These are phyloP conservation scores for Phanerodontia chrysosporium DNA, from an alignment of 768 basidiomycete genomes.

Conservation along the genomic window DNA sequence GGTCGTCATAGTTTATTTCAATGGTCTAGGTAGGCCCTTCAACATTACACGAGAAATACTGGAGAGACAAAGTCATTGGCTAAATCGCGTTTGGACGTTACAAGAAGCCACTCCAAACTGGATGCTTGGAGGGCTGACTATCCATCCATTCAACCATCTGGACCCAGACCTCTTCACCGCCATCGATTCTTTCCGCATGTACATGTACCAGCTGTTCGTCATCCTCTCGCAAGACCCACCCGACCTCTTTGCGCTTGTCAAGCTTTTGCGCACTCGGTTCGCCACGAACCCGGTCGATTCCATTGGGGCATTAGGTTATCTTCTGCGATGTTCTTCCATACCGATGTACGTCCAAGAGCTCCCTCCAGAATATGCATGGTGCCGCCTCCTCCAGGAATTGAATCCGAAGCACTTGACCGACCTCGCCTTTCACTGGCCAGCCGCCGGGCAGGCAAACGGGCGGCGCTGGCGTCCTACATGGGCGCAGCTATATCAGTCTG, in stretches of 20 bases:
- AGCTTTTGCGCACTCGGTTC: neutral
- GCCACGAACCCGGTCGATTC: neutral
- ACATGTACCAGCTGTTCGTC: neutral
- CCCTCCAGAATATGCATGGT: neutral
- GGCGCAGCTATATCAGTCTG: neutral
- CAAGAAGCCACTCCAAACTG: neutral
- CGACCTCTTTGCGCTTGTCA: neutral
- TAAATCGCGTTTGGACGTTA: constrained; percentile 5
- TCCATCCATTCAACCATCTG: neutral
- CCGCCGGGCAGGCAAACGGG: neutral
- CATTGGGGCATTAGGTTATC: constrained; percentile 1
- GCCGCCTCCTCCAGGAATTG: neutral
- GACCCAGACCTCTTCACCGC: neutral
- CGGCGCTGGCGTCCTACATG: neutral
- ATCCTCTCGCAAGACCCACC: neutral
- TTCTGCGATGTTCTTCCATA: neutral
- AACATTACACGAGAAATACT: neutral
- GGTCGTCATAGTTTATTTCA: neutral
- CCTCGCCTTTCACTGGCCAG: neutral
- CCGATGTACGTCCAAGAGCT: neutral
- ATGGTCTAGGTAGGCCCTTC: neutral
- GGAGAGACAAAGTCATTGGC: neutral
- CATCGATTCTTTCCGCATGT: neutral
- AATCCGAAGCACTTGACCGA: neutral
- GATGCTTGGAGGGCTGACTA: neutral